A percentile compares a stretch with the other conserved stretches of the same genome.
phyloP scores from a whole-genome alignment of 2,329 filamentous ascomycete species.

The Botrytis porri region DNA sequence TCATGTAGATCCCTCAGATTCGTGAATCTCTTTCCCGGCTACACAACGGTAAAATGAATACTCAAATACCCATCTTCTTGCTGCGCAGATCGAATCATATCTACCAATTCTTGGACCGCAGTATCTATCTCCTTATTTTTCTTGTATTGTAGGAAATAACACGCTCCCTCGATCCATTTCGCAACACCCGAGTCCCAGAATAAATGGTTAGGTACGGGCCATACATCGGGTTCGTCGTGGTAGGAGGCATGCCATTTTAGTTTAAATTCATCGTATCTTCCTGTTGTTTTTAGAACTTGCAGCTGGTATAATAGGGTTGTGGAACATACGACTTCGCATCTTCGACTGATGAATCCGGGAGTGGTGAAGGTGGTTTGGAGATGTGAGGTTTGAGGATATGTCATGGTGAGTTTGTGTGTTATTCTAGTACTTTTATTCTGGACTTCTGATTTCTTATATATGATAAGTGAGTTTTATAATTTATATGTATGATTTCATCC shows the following conservation, averaged over 20 bases:
- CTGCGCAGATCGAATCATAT: conserved; percentile 56
- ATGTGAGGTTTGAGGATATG: conserved; percentile 45
- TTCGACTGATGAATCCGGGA: conserved; percentile 39
- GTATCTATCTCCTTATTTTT: conserved; percentile 47
- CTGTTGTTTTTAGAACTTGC: conserved; percentile 51
- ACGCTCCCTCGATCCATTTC: conserved; percentile 62
- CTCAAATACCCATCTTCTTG: conserved; percentile 61
- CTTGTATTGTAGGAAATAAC: conserved; percentile 50
- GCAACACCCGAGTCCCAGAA: conserved; percentile 59
- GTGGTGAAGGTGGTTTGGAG: conserved; percentile 37
- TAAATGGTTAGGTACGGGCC: conserved; percentile 56
- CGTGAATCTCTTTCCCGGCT: conserved; percentile 52
- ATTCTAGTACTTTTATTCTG: neutral
- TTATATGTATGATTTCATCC: neutral
- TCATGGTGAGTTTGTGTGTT: conserved; percentile 31
- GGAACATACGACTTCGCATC: conserved; percentile 44
- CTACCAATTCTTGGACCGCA: conserved; percentile 54
- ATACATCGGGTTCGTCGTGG: conserved; percentile 47
- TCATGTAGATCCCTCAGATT: conserved; percentile 62
- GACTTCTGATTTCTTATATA: neutral
- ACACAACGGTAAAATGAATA: conserved; percentile 60
- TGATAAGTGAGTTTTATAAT: neutral
- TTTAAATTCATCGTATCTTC: conserved; percentile 57
- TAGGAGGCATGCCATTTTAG: conserved; percentile 55
- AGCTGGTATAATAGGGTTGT: conserved; percentile 52